Evolutionary conservation across 2,329 filamentous ascomycete genomes (phyloP).

Genomic region (Epichloe sibirici): DNA sequence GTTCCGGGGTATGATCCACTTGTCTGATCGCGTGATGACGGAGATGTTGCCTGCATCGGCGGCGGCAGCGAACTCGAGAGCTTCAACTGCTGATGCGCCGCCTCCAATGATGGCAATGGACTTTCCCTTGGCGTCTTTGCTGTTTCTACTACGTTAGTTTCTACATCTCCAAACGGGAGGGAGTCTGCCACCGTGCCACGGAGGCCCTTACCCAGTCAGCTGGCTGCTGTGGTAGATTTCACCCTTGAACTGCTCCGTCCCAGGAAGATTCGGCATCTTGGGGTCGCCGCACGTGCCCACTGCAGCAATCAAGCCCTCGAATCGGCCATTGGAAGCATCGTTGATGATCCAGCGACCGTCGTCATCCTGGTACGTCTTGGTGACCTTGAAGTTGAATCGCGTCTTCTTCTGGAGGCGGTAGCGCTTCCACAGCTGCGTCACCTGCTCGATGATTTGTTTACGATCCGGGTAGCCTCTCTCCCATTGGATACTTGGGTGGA

Average conservation of each 20-base stretch:
- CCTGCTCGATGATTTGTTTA: conserved; percentile 61
- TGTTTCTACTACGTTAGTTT: conserved; percentile 6
- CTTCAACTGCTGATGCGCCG: conserved; percentile 71
- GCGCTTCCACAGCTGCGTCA: conserved; percentile 59
- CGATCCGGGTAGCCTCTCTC: conserved; percentile 64
- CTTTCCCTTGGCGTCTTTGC: conserved; percentile 60
- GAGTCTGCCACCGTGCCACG: background rate
- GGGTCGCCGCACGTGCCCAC: conserved; percentile 71
- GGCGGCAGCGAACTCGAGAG: conserved; percentile 63
- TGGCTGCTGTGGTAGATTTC: conserved; percentile 63
- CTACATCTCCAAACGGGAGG: rapidly evolving
- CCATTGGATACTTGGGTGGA: conserved; percentile 71
- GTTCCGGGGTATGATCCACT: conserved; percentile 81
- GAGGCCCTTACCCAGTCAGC: conserved; percentile 42
- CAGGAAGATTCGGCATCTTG: conserved; percentile 58
- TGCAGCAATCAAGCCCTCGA: conserved; percentile 68
- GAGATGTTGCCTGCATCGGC: conserved; percentile 55
- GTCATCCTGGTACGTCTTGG: conserved; percentile 55
- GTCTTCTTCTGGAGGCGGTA: conserved; percentile 63
- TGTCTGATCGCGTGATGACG: conserved; percentile 66
- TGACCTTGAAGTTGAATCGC: conserved; percentile 56
- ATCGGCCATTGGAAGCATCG: conserved; percentile 53
- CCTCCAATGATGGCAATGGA: conserved; percentile 66
- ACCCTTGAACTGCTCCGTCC: conserved; percentile 61
- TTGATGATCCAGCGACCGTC: conserved; percentile 70